Evolutionary conservation across 345 rosid species (phyloP).

Genomic region (Orychophragmus violaceus): DNA sequence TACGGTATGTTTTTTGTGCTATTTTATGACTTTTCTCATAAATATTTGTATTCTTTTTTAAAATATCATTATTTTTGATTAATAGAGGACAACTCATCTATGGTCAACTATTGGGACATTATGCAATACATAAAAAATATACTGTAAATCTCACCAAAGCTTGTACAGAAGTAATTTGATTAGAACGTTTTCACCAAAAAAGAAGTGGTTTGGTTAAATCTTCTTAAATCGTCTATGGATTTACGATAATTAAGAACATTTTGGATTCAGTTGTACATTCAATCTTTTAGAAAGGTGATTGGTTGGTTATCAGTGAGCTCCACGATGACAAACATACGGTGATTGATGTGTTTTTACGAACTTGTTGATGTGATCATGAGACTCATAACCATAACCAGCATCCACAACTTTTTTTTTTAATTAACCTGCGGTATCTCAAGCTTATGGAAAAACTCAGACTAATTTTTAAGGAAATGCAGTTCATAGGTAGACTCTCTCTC

Average conservation of each 20-base stretch:
- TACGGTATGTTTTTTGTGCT: no score
- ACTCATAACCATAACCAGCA: background rate
- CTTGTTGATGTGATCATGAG: background rate
- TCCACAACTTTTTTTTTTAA: no score
- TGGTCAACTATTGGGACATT: conserved; percentile 4
- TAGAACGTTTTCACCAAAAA: background rate
- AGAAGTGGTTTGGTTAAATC: background rate
- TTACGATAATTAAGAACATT: background rate
- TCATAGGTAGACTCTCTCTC: no score
- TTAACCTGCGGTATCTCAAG: no score
- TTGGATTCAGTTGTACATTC: background rate
- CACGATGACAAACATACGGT: background rate
- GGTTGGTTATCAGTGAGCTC: background rate
- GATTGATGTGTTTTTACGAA: background rate
- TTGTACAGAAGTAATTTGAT: background rate
- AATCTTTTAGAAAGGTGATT: background rate
- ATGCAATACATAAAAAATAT: background rate
- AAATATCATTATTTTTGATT: background rate
- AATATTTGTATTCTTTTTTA: no score
- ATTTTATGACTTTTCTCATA: no score
- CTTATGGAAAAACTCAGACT: no score
- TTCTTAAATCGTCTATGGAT: background rate
- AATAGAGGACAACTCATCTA: background rate
- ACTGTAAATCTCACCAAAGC: background rate
- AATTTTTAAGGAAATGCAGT: no score